A percentile compares a stretch with the other conserved stretches of the same genome.
Conservation (phyloP, 805 yeast species). For the Pichia paraexigua region DNA sequence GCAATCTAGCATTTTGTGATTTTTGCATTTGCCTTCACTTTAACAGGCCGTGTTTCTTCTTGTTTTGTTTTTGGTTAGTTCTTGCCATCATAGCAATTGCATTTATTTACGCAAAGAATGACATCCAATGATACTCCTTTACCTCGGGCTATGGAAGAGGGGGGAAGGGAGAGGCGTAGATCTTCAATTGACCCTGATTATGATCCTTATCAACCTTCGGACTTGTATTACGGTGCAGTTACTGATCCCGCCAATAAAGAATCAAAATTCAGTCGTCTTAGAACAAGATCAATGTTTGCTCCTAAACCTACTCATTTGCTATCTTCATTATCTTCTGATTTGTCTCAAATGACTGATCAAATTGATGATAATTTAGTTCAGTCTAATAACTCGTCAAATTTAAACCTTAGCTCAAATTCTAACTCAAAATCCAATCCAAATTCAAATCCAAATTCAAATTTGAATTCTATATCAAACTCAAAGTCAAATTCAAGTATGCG, state of each 20-base stretch:
- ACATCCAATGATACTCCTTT: background rate
- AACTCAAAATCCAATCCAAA: background rate
- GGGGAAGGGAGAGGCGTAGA: constrained; percentile 12
- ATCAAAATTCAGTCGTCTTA: constrained; percentile 40
- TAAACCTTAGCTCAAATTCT: background rate
- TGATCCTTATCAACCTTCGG: constrained; percentile 67
- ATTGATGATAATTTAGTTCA: background rate
- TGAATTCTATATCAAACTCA: background rate
- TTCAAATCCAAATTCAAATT: background rate
- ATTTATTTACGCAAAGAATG: background rate
- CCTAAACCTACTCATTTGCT: constrained; percentile 11
- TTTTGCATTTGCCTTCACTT: background rate
- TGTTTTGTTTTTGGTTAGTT: background rate
- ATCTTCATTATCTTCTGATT: constrained; percentile 5
- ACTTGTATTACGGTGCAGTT: constrained; percentile 58
- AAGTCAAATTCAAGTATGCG: background rate
- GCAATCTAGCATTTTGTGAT: too few species aligned
- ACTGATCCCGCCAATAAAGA: constrained; percentile 44
- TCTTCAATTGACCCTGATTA: constrained; percentile 40
- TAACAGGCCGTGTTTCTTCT: background rate
- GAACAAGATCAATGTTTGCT: constrained; percentile 43
- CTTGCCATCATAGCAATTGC: background rate
- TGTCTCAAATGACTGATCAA: background rate
- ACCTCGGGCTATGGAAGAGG: background rate
- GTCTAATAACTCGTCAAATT: background rate